Percentiles rank a stretch among this genome's conserved stretches.
Evolutionary conservation across 2,329 filamentous ascomycete species (phyloP).

Genomic region (Pestalotiopsis sp.): DNA sequence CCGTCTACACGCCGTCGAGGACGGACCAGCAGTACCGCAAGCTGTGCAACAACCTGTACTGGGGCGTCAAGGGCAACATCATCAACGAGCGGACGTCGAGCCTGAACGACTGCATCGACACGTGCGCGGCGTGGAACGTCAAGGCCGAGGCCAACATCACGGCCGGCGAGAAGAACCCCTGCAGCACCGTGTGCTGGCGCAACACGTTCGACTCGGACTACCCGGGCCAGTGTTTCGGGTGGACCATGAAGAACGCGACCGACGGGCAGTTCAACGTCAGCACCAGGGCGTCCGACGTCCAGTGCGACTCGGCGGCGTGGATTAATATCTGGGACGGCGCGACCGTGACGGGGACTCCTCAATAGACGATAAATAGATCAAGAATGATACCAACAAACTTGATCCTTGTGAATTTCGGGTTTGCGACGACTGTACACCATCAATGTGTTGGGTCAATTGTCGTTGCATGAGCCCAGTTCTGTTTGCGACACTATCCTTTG

Average conservation of each 20-base stretch:
- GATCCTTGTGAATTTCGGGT: too few relatives aligned
- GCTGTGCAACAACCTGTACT: not conserved
- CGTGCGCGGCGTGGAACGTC: not conserved
- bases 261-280: not conserved
- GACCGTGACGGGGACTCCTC: too few relatives aligned
- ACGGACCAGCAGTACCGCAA: not conserved
- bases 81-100: not conserved
- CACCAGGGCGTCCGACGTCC: not conserved
- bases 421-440: too few relatives aligned
- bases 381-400: too few relatives aligned
- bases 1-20: not conserved
- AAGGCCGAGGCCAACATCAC: not conserved
- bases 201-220: not conserved
- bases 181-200: conserved; percentile 1
- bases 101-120: conserved; percentile 1
- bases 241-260: not conserved
- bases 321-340: not conserved
- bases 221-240: not conserved
- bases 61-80: not conserved
- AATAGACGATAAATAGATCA: too few relatives aligned
- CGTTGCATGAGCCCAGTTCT: too few relatives aligned
- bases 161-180: not conserved
- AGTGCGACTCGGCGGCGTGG: conserved; percentile 4
- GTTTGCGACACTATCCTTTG: too few relatives aligned
- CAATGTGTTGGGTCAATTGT: too few relatives aligned